Evolutionary conservation across 331 rosid genomes (phyloP), one percentile per base, ranked within the genome.

Genomic region (Rhamnella rubrinervis): DNA sequence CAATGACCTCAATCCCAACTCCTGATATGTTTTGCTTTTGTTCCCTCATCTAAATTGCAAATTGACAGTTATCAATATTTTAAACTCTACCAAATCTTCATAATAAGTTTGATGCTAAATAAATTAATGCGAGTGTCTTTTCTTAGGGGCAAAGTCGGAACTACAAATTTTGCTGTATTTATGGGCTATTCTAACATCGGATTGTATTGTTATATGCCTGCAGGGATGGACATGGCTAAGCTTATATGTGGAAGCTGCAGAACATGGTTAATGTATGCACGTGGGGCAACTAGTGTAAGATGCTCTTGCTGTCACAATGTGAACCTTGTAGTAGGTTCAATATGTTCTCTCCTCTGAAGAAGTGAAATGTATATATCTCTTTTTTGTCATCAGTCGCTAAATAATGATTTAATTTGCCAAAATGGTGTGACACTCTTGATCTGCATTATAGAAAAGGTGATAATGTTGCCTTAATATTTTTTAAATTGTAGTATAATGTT

Each of bases 171-270:
- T 31, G 35, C 35, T 31, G 4, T 26, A 26, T 31, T 2, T 53
- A 53, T 53, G 58, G 25, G 25, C 26, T 53, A 17, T 53, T 53
- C 20, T 53, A 19, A 44, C 9, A 44, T 6, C 41, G 18, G 15
- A 56, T 44, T 49, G 14, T 78, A 7, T 10, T 51, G 40, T 51
- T 6, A 59, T 44, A 19, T 14, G 21, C 69, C 63, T 83, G 86
- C 83, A 95, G 99, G 93, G 77, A 84, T 80, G 63, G 99, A 91
- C 72, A 91, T 89, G 95, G 84, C 99, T 79, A 96, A 87, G 74
- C 90, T 95, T 75, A 86, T 87, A 64, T 95, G 99, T 80, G 96
- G 96, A 80, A 95, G 99, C 8, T 95, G 99, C 84, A 86, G 97
- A 81, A 91, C 95, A 19, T 82, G 91, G 90, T 79, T 95, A 35